Evolutionary conservation across 352 stramenopile species (phyloP).

Genomic region (Phytopythium mirpurense): DNA sequence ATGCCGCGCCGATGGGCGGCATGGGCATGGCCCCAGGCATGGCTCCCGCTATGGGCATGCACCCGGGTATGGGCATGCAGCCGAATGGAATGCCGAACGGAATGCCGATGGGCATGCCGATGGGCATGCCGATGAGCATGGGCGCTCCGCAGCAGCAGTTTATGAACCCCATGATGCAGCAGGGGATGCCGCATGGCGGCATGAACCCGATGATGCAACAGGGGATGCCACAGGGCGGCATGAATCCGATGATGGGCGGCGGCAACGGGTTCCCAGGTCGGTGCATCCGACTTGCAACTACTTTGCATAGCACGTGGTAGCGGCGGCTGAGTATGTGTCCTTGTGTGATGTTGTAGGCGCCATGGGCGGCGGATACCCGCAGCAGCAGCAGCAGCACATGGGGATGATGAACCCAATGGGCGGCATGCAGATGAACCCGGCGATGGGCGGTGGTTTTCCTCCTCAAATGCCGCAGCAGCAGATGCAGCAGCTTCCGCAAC

Average conservation of each 20-base stretch:
- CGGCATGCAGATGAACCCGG: conserved; percentile 38
- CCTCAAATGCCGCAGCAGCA: conserved; percentile 7
- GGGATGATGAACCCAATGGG: conserved; percentile 57
- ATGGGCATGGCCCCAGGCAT: conserved; percentile 34
- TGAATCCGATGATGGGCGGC: conserved; percentile 41
- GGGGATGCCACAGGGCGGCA: conserved; percentile 35
- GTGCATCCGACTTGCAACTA: background rate
- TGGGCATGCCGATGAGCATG: conserved; percentile 33
- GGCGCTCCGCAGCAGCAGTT: conserved; percentile 17
- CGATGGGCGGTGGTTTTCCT: conserved; percentile 8
- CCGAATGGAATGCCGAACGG: conserved; percentile 24
- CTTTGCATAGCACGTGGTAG: background rate
- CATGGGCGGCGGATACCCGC: conserved; percentile 43
- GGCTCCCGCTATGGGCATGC: conserved; percentile 25
- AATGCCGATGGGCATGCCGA: conserved; percentile 19
- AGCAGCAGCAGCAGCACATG: conserved; percentile 40
- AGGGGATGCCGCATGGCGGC: conserved; percentile 31
- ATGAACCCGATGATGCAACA: conserved; percentile 45
- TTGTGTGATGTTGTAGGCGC: conserved; percentile 14
- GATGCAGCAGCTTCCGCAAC: conserved; percentile 5
- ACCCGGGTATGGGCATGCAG: conserved; percentile 27
- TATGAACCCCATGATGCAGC: conserved; percentile 34
- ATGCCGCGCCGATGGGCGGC: conserved; percentile 33
- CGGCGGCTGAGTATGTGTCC: conserved; percentile 9
- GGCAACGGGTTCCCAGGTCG: conserved; percentile 46